These are phyloP conservation scores for Aspergillus calidoustus DNA, from an alignment of 2,329 filamentous ascomycete genomes.

Conservation along the genomic window DNA sequence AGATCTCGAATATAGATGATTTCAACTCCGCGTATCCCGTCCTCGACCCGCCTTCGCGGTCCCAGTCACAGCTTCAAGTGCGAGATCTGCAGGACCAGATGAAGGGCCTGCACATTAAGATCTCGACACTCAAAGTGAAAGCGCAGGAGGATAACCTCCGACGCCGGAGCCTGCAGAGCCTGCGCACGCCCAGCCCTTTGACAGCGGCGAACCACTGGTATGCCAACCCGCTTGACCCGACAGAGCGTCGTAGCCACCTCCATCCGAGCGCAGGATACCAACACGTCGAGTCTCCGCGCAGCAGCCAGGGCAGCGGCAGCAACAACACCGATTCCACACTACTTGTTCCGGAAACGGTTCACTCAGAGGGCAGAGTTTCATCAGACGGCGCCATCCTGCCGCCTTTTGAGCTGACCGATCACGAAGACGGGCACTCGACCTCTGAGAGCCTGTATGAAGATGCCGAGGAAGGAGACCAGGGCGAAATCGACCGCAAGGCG, in stretches of 20 bases:
- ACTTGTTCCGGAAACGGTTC: slow-evolving; percentile 2
- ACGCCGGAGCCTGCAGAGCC: slow-evolving; percentile 74
- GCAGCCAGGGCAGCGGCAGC: slow-evolving; percentile 21
- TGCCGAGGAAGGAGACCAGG: slow-evolving; percentile 49
- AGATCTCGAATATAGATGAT: slow-evolving; percentile 36
- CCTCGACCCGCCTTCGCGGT: slow-evolving; percentile 60
- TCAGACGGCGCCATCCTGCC: slow-evolving; percentile 18
- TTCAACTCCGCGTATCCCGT: slow-evolving; percentile 44
- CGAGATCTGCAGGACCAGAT: slow-evolving; percentile 81
- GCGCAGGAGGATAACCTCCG: slow-evolving; percentile 79
- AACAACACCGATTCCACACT: slow-evolving; percentile 6
- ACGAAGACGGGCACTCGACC: slow-evolving; percentile 36
- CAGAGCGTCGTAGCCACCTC: slow-evolving; percentile 36
- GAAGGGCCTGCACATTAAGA: slow-evolving; percentile 81
- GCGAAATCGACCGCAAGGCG: slow-evolving; percentile 68
- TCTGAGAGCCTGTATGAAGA: slow-evolving; percentile 48
- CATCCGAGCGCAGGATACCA: slow-evolving; percentile 44
- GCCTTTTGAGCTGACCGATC: slow-evolving; percentile 17
- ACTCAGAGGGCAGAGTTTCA: slow-evolving; percentile 4
- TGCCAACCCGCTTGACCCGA: slow-evolving; percentile 44
- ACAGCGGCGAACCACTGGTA: slow-evolving; percentile 71
- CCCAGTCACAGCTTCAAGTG: slow-evolving; percentile 74
- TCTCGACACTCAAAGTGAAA: slow-evolving; percentile 77
- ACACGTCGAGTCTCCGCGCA: slow-evolving; percentile 34
- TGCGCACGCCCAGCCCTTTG: slow-evolving; percentile 78